A percentile compares a stretch with the other conserved stretches of the same genome.
These are phyloP conservation scores for Solanum pennellii DNA, from an alignment of 257 asterid species.

Conservation along the genomic window DNA sequence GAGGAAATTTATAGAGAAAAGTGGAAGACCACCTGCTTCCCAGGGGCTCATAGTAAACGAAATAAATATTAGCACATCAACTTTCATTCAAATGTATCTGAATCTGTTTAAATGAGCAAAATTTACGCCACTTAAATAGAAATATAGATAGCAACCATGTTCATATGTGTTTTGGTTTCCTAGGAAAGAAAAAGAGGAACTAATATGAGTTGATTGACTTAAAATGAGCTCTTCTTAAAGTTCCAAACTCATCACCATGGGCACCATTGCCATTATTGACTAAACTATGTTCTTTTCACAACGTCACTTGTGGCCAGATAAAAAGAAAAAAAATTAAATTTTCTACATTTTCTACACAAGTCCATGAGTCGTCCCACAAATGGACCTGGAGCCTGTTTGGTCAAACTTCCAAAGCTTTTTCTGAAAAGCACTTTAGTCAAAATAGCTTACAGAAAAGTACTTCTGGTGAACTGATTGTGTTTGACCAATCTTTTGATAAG, in stretches of 20 bases:
- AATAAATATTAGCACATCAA: neutral
- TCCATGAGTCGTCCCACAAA: neutral
- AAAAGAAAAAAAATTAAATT: neutral
- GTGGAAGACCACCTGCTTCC: neutral
- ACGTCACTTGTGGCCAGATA: neutral
- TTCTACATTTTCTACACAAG: neutral
- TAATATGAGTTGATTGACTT: neutral
- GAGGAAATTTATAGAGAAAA: neutral
- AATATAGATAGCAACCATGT: neutral
- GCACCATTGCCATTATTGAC: neutral
- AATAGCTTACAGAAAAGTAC: neutral
- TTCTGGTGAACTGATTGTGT: neutral
- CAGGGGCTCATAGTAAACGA: neutral
- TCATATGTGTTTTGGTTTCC: neutral
- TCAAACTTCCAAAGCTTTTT: neutral
- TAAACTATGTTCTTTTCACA: neutral
- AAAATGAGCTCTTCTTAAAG: neutral
- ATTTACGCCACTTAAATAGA: neutral
- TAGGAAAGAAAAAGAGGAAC: neutral
- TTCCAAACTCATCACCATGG: neutral
- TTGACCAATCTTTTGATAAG: neutral
- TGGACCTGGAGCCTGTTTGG: neutral
- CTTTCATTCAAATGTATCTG: neutral
- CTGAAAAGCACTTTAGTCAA: neutral
- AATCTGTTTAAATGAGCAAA: neutral